A percentile compares a stretch with the other conserved stretches of the same genome.
Evolutionary conservation across 805 yeast genomes (phyloP).

Genomic region (Debaryomyces castellii): DNA sequence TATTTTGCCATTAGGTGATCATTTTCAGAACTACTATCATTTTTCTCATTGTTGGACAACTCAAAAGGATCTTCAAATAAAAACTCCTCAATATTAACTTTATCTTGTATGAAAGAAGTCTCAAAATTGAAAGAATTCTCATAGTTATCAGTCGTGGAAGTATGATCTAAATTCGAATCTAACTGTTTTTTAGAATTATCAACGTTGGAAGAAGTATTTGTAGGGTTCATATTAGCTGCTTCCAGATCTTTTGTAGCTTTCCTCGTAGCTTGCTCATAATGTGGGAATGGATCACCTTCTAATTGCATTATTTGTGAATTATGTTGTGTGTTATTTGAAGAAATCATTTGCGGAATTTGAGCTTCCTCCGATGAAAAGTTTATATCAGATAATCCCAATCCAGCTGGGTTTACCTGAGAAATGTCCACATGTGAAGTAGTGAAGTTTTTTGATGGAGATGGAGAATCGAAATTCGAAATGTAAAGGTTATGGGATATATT

Average conservation of each 20-base stretch:
- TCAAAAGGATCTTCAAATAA: slow-evolving; percentile 12
- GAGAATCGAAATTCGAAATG: slow-evolving; percentile 2
- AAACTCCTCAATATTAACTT: slow-evolving; percentile 15
- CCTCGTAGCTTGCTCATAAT: neutral
- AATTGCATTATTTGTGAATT: neutral
- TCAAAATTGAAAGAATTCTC: neutral
- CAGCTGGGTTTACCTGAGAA: neutral
- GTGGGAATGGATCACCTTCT: neutral
- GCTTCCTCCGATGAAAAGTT: neutral
- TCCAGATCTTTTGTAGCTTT: too few species aligned
- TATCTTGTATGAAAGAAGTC: neutral
- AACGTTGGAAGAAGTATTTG: neutral
- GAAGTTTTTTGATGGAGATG: neutral
- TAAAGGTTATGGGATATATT: neutral
- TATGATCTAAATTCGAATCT: neutral
- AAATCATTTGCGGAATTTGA: neutral
- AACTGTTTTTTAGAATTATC: neutral
- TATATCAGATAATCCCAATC: slow-evolving; percentile 3
- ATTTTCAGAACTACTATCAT: slow-evolving; percentile 7
- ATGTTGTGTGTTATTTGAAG: neutral
- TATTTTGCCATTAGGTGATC: neutral
- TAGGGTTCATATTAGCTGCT: too few species aligned
- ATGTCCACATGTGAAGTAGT: neutral
- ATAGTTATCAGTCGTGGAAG: neutral
- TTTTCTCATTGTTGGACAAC: neutral